A percentile compares a stretch with the other conserved stretches of the same genome.
These are phyloP conservation scores for Stygiomarasmius scandens DNA, from an alignment of 1,284 basidiomycete species.

Conservation along the genomic window DNA sequence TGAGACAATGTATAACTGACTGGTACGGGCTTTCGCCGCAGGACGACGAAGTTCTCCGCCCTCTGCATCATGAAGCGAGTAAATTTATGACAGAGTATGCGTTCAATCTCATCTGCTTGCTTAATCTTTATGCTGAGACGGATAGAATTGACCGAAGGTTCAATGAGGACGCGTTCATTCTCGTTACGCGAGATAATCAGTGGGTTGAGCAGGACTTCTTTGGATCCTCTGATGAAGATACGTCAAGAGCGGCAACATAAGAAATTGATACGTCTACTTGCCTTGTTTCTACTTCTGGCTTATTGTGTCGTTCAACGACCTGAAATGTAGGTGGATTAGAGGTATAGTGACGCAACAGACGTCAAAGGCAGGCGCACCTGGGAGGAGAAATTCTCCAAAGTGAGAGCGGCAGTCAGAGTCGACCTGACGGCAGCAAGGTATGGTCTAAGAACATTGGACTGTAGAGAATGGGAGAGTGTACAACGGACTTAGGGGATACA, in stretches of 20 bases:
- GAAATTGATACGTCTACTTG: constrained; percentile 37
- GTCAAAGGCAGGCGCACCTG: constrained; percentile 59
- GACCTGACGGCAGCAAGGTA: constrained; percentile 96
- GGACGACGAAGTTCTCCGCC: constrained; percentile 95
- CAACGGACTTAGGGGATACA: background rate
- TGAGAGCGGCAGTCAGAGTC: constrained; percentile 95
- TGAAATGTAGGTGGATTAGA: constrained; percentile 32
- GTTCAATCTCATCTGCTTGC: constrained; percentile 98
- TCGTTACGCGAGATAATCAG: constrained; percentile 95
- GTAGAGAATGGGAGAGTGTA: constrained; percentile 13
- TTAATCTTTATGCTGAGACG: constrained; percentile 97
- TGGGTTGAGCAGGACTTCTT: constrained; percentile 93
- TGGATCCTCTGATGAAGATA: constrained; percentile 66
- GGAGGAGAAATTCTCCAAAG: constrained; percentile 96
- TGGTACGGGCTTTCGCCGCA: constrained; percentile 90
- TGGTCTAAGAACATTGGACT: constrained; percentile 87
- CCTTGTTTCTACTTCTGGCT: constrained; percentile 91
- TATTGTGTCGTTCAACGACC: constrained; percentile 97
- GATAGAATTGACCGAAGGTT: constrained; percentile 96
- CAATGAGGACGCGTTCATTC: constrained; percentile 95
- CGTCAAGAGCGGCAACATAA: background rate
- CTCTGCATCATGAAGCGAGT: constrained; percentile 99
- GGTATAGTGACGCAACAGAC: background rate
- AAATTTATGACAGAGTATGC: constrained; percentile 97
- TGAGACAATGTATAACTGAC: constrained; percentile 46